Evolutionary conservation across 179 eudicot species (phyloP), one percentile per base, ranked within the genome.

Genomic region (Silene vulgaris): DNA sequence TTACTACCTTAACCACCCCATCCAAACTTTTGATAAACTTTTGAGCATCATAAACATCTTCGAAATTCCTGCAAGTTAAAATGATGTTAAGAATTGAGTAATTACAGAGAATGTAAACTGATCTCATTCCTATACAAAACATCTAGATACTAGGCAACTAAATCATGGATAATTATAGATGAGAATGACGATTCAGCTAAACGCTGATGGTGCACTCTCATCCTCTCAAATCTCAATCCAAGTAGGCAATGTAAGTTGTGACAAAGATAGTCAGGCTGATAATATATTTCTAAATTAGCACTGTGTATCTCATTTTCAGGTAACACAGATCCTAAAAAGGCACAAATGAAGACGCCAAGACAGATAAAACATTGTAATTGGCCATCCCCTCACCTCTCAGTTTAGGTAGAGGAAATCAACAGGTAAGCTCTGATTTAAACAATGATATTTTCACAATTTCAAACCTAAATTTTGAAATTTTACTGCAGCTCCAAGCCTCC

Each of bases 1-100:
- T 86, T 61, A 86, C 88, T 40, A 96, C 96, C 82, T 77, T 96
- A 14, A 96, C 93, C 65, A 90, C 88, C 29, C 99, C 97, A 54
- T 95, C 88, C 66, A 95, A 84, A 86, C 90, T 95, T 54, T 77
- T 78, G 11, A 88, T 75, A 67, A 95, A 95, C 78, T 90, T 89
- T 30, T 92, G 84, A 65, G 86, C 88, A 82, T 92, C 90, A 77
- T 96, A 96, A 70, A 96, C 87, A 52, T 90, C 93, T 69, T 80
- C 93, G 67, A 96, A 93, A 65, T 85, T 80, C 91, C 99, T 96
- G 92, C 69, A 86, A 12, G 26, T 57, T 7, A 72, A 16, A 72
- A 43, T 6, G 20, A 23, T 9, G 8, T 13, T n/a, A 40, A 69
- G 69, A 57, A 30, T 71, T 48, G 11, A 19, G 48, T 35, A 30